phyloP scores from a whole-genome alignment of 1,284 basidiomycete species.

The Paramarasmius palmivorus region DNA sequence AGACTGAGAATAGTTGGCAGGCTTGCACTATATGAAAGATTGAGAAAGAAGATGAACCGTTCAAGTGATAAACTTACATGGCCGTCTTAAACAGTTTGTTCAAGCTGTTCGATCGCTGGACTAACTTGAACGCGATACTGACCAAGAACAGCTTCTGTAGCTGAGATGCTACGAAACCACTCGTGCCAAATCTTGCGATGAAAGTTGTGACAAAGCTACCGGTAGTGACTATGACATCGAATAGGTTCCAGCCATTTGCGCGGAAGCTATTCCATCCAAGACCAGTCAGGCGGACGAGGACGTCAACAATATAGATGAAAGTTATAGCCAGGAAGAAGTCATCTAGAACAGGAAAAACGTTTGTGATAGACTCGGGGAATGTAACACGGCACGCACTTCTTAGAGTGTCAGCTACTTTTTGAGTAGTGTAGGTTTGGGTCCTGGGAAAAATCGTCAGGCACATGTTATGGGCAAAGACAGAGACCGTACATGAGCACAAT shows the following conservation, averaged over 20 bases:
- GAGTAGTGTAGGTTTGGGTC: slow-evolving; percentile 78
- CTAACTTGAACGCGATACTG: slow-evolving; percentile 91
- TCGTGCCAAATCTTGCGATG: slow-evolving; percentile 62
- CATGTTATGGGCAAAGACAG: not conserved
- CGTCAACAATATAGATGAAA: slow-evolving; percentile 78
- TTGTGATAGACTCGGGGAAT: slow-evolving; percentile 12
- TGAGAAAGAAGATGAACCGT: not conserved
- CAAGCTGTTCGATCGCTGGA: slow-evolving; percentile 85
- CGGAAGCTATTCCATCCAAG: slow-evolving; percentile 85
- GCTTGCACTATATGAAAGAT: slow-evolving; percentile 63
- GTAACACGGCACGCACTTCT: slow-evolving; percentile 53
- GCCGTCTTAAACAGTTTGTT: slow-evolving; percentile 98
- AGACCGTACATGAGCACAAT: slow-evolving; percentile 76
- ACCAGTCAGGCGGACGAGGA: slow-evolving; percentile 78
- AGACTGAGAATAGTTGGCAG: slow-evolving; percentile 87
- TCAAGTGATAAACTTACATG: slow-evolving; percentile 73
- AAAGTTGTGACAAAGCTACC: slow-evolving; percentile 89
- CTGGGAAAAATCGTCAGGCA: slow-evolving; percentile 37
- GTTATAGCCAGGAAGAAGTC: slow-evolving; percentile 79
- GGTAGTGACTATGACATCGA: slow-evolving; percentile 82
- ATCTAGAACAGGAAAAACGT: slow-evolving; percentile 46
- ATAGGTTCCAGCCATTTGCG: slow-evolving; percentile 91
- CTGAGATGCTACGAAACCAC: slow-evolving; percentile 61
- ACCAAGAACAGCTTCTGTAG: slow-evolving; percentile 95
- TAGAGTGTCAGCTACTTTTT: slow-evolving; percentile 55